A percentile compares a stretch with the other conserved stretches of the same genome.
phyloP scores from a whole-genome alignment of 257 asterid species.

The Nicotiana attenuata region DNA sequence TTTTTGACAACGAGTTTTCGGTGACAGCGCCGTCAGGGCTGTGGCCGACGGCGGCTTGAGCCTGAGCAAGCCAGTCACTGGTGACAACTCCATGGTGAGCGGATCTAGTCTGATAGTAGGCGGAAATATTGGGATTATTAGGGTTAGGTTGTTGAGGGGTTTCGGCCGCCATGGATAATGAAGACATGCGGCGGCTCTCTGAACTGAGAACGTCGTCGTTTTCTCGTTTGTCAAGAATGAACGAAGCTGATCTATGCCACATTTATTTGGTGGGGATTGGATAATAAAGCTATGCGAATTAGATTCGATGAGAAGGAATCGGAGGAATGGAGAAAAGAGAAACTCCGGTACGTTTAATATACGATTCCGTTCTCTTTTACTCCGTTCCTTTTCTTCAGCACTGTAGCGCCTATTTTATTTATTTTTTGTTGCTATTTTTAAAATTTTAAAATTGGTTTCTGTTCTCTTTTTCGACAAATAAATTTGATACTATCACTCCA shows the following conservation, averaged over 20 bases:
- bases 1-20: constrained; percentile 11
- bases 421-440: too few species aligned
- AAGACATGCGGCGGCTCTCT: constrained; percentile 24
- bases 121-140: constrained; percentile 32
- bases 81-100: constrained; percentile 93
- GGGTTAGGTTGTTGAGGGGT: constrained; percentile 41
- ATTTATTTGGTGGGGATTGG: background rate
- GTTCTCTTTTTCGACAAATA: too few species aligned
- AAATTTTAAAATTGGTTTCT: too few species aligned
- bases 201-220: constrained; percentile 32
- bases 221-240: constrained; percentile 34
- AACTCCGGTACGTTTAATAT: too few species aligned
- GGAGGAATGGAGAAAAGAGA: too few species aligned
- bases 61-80: constrained; percentile 91
- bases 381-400: too few species aligned
- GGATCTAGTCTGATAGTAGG: constrained; percentile 84
- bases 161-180: constrained; percentile 38
- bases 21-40: constrained; percentile 33
- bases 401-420: too few species aligned
- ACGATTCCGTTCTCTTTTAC: too few species aligned
- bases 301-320: too few species aligned
- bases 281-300: too few species aligned
- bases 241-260: constrained; percentile 56
- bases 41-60: constrained; percentile 59
- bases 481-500: too few species aligned